Conservation (phyloP, 306 rosid genomes). For the Cucurbita moschata region DNA sequence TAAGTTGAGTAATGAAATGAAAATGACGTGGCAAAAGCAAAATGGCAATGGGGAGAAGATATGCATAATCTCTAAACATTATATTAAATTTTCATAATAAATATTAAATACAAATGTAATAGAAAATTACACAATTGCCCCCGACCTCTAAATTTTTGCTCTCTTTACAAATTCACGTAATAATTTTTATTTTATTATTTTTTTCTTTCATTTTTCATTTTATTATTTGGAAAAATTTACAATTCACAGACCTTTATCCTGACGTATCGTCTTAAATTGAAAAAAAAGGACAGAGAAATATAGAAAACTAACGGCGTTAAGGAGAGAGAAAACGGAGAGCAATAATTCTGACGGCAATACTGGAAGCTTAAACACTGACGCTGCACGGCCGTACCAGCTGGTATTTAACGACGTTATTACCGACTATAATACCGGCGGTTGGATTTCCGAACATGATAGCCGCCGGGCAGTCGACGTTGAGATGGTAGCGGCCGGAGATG, state of each 20-base stretch:
- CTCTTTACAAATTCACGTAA: background rate
- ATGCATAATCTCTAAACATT: background rate
- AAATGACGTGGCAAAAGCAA: background rate
- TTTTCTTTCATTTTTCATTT: background rate
- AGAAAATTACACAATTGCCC: background rate
- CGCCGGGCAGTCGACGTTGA: slow-evolving; percentile 64
- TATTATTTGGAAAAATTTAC: background rate
- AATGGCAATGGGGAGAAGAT: background rate
- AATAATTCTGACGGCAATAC: background rate
- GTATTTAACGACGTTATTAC: slow-evolving; percentile 52
- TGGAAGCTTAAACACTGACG: slow-evolving; percentile 38
- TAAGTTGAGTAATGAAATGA: background rate
- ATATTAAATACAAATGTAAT: background rate
- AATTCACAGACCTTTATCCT: background rate
- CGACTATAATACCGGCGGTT: slow-evolving; percentile 23
- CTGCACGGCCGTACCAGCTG: slow-evolving; percentile 44
- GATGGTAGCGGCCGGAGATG: slow-evolving; percentile 49
- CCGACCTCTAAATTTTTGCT: background rate
- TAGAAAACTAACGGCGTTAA: slow-evolving; percentile 8
- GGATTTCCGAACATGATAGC: slow-evolving; percentile 28
- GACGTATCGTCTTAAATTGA: background rate
- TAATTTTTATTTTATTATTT: background rate
- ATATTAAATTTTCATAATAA: background rate
- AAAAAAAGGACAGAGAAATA: background rate
- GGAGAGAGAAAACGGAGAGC: slow-evolving; percentile 3